phyloP scores from a whole-genome alignment of 1,284 basidiomycete genomes.

The Ustilago crameri region DNA sequence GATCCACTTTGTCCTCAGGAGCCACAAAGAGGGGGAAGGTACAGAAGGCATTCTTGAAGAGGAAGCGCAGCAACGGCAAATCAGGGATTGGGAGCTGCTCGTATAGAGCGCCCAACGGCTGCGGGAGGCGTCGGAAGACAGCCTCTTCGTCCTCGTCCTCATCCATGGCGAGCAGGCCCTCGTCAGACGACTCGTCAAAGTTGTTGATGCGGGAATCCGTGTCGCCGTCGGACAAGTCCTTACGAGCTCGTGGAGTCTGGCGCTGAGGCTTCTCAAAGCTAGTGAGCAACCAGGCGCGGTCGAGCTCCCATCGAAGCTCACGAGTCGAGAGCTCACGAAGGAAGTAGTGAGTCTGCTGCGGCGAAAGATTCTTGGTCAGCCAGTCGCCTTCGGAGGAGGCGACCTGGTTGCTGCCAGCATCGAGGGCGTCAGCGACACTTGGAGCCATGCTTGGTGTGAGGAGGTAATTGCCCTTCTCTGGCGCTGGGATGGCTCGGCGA shows the following conservation, averaged over 20 bases:
- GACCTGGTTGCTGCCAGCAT: constrained; percentile 21
- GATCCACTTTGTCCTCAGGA: constrained; percentile 48
- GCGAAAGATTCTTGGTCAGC: constrained; percentile 52
- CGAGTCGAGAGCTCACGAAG: constrained; percentile 54
- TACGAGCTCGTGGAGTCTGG: constrained; percentile 15
- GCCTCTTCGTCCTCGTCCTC: constrained; percentile 60
- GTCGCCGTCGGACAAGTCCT: constrained; percentile 39
- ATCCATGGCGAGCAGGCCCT: constrained; percentile 40
- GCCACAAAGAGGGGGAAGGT: constrained; percentile 63
- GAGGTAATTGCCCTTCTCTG: constrained; percentile 32
- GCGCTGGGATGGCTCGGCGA: constrained; percentile 27
- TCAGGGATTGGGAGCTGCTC: constrained; percentile 41
- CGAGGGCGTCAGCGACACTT: constrained; percentile 46
- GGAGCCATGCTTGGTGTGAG: constrained; percentile 51
- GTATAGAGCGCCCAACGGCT: constrained; percentile 45
- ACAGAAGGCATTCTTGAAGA: constrained; percentile 61
- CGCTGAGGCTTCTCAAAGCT: constrained; percentile 53
- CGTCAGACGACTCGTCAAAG: constrained; percentile 54
- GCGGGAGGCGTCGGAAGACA: constrained; percentile 54
- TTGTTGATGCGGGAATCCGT: constrained; percentile 58
- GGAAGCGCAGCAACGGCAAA: constrained; percentile 60
- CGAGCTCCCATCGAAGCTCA: constrained; percentile 62
- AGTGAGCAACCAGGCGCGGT: constrained; percentile 57
- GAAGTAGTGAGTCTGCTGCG: constrained; percentile 62
- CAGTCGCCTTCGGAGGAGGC: constrained; percentile 37